Evolutionary conservation across 1,139 yeast genomes (phyloP).

Genomic region (Yamadazyma spencermartinsiae): DNA sequence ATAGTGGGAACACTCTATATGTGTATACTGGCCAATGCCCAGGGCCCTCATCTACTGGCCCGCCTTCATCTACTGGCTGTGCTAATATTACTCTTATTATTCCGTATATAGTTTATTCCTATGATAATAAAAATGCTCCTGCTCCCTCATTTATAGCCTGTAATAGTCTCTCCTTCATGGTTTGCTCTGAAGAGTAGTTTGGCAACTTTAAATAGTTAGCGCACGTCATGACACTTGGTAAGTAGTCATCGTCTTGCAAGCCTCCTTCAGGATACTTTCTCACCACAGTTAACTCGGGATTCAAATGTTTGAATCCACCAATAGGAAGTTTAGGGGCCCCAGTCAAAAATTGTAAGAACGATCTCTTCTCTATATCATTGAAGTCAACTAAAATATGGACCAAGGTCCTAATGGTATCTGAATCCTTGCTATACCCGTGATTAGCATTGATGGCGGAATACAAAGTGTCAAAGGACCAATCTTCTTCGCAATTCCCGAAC

Average conservation of each 20-base stretch:
- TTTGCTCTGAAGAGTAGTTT: slow-evolving; percentile 62
- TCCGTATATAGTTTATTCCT: slow-evolving; percentile 4
- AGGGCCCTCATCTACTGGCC: too few relatives aligned
- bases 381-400: slow-evolving; percentile 62
- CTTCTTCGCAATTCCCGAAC: slow-evolving; percentile 72
- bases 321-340: slow-evolving; percentile 93
- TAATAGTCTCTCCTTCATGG: slow-evolving; percentile 57
- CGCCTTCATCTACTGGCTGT: too few relatives aligned
- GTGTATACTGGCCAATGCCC: too few relatives aligned
- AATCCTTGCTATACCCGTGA: slow-evolving; percentile 83
- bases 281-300: slow-evolving; percentile 87
- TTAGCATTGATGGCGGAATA: slow-evolving; percentile 71
- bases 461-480: slow-evolving; percentile 76
- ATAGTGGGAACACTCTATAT: too few relatives aligned
- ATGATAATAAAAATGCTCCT: slow-evolving; percentile 82
- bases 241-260: slow-evolving; percentile 70
- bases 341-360: slow-evolving; percentile 83
- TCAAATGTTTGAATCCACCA: slow-evolving; percentile 86
- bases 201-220: slow-evolving; percentile 93
- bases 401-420: slow-evolving; percentile 60
- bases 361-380: slow-evolving; percentile 54
- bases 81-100: too few relatives aligned
- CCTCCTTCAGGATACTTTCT: slow-evolving; percentile 73
- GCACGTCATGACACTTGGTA: slow-evolving; percentile 98
- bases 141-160: slow-evolving; percentile 88